Base-by-base conservation (phyloP, 306 rosid genomes). In the Comarum palustre region DNA sequence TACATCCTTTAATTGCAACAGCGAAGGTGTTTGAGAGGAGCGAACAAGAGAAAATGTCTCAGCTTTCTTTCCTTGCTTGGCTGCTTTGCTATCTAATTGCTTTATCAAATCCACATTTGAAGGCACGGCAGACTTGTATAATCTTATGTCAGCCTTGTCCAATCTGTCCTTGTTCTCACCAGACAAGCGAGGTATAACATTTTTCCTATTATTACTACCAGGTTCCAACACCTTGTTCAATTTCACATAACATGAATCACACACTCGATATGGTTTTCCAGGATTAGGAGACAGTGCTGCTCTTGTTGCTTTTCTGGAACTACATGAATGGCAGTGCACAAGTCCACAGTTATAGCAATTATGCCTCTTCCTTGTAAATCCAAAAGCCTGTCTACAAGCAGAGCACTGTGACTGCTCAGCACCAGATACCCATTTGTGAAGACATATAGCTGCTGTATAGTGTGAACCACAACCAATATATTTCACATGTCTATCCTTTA, bases 301-400 rank as follows among this genome's bases (percentile, higher is more conserved):
- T 77, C 97, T 89, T 71, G 87, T 80, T 73, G 93, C 96, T 83
- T 95, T 95, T 75, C 85, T 88, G 59, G 99, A 91, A 84, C 96
- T 95, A 74, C 99, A 95, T 9, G 99, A 85, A 86, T 95, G 99
- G 89, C 99, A 95, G 70, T 95, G 99, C 66, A 91, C 99, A 72
- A 95, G 97, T 78, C 99, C 99, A 82, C 99, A 95, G 66, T 95
- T 91, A 82, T 95, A 95, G 79, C 99, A 95, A 81, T 91, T 95
- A 75, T 95, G 99, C 86, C 97, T 88, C 87, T 95, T 94, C 78
- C 96, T 87, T 43, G 97, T 91, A 82, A 95, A 95, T 45, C 97
- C 97, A 80, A 95, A 95, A 72, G 97, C 91, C 90, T 90, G 99
- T 81, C 96, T 89, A 83, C 99, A 95, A 78, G 96, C 78, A 74